phyloP scores from a whole-genome alignment of 2,329 filamentous ascomycete genomes.

The Fusarium pilosicola region DNA sequence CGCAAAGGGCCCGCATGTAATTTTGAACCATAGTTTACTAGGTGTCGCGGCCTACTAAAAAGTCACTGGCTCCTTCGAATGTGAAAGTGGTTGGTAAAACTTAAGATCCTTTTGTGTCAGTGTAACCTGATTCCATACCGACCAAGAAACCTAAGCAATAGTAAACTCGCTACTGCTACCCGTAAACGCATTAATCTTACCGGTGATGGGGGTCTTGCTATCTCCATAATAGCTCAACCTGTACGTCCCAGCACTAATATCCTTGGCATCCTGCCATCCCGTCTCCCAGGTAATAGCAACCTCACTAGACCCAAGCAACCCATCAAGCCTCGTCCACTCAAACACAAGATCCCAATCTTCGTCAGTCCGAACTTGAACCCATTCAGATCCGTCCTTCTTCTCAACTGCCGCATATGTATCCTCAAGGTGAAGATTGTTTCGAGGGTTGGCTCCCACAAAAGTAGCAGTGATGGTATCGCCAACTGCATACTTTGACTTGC shows the following conservation, averaged over 20 bases:
- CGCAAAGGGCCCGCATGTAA: neutral
- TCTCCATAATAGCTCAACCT: conserved; percentile 1
- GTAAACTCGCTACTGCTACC: neutral
- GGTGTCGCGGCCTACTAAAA: too few relatives aligned
- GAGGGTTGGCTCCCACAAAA: neutral
- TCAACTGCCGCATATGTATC: neutral
- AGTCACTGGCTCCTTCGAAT: too few relatives aligned
- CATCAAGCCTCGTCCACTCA: conserved; percentile 15
- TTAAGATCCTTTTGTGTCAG: too few relatives aligned
- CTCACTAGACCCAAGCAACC: neutral
- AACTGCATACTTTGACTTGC: neutral
- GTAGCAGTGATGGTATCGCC: neutral
- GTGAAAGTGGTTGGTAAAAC: too few relatives aligned
- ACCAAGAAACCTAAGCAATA: neutral
- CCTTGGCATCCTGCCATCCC: neutral
- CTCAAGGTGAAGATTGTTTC: neutral
- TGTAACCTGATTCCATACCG: too few relatives aligned
- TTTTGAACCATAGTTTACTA: too few relatives aligned
- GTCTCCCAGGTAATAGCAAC: neutral
- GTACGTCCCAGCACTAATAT: neutral
- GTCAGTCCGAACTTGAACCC: neutral
- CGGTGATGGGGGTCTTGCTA: neutral
- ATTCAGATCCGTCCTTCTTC: neutral
- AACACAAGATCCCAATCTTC: conserved; percentile 9
- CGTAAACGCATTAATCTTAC: neutral